Conservation (phyloP, 202 grass and related monocot species). For the Cymbopogon flexuosus region DNA sequence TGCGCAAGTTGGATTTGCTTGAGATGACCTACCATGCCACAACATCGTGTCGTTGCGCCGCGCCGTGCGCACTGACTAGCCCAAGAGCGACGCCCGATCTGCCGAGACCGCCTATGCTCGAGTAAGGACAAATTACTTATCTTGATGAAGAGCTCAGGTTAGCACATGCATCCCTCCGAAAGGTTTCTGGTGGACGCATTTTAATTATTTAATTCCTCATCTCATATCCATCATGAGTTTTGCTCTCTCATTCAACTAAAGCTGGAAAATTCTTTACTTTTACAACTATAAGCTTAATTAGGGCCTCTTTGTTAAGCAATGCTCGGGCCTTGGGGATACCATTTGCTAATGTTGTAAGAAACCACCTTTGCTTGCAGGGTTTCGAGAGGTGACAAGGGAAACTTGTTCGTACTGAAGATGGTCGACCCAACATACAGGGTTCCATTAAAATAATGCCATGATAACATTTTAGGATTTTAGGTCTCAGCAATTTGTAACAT, state of each 20-base stretch:
- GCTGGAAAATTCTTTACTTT: neutral
- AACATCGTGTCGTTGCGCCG: too few relatives aligned
- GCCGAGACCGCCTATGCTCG: too few relatives aligned
- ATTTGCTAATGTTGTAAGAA: constrained; percentile 23
- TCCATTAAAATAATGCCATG: constrained; percentile 42
- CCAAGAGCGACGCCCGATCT: too few relatives aligned
- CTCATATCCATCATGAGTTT: neutral
- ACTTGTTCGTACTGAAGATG: constrained; percentile 88
- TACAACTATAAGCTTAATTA: constrained; percentile 1
- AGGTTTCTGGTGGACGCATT: neutral
- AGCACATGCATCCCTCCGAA: constrained; percentile 23
- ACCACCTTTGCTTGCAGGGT: constrained; percentile 43
- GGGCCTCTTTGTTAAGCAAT: neutral
- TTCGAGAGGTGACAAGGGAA: constrained; percentile 93
- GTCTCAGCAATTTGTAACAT: constrained; percentile 7
- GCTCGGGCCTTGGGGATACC: neutral
- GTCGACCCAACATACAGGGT: constrained; percentile 77
- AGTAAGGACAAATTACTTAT: constrained; percentile 55
- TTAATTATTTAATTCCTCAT: neutral
- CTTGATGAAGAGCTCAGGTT: constrained; percentile 89
- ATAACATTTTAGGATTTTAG: neutral
- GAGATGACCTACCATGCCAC: too few relatives aligned
- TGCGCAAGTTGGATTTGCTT: too few relatives aligned
- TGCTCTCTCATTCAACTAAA: constrained; percentile 8
- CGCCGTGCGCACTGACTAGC: too few relatives aligned